Evolutionary conservation across 768 basidiomycete species (phyloP).

Genomic region (Inosperma sp.): DNA sequence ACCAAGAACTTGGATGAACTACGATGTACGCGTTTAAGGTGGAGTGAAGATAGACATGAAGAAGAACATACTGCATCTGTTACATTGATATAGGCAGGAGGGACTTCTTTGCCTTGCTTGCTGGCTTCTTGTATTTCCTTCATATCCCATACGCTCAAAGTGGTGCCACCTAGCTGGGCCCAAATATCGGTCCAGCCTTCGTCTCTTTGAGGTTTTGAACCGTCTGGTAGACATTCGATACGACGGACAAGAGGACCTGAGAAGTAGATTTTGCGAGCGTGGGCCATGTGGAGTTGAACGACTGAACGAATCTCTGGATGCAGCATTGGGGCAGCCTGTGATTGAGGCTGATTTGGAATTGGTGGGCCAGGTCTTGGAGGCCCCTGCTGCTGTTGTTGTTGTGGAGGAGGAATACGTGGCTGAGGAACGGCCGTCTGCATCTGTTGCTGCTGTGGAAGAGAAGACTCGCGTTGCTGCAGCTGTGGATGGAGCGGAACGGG

Average conservation of each 20-base stretch:
- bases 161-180: slow-evolving; percentile 88
- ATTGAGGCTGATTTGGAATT: slow-evolving; percentile 3
- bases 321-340: slow-evolving; percentile 37
- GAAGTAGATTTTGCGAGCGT: slow-evolving; percentile 83
- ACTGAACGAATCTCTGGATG: slow-evolving; percentile 83
- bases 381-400: slow-evolving; percentile 17
- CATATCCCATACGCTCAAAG: slow-evolving; percentile 91
- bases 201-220: slow-evolving; percentile 62
- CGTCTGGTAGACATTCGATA: slow-evolving; percentile 74
- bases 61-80: slow-evolving; percentile 72
- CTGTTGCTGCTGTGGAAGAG: slow-evolving; percentile 7
- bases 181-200: slow-evolving; percentile 83
- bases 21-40: background rate
- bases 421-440: too few relatives aligned
- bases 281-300: slow-evolving; percentile 66
- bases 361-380: background rate
- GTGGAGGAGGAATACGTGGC: slow-evolving; percentile 15
- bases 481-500: slow-evolving; percentile 4
- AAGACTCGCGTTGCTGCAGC: slow-evolving; percentile 11
- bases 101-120: slow-evolving; percentile 73
- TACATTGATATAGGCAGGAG: slow-evolving; percentile 81
- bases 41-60: slow-evolving; percentile 10
- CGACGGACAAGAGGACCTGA: slow-evolving; percentile 77
- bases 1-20: slow-evolving; percentile 80
- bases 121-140: slow-evolving; percentile 81